Conservation (phyloP, 2,329 filamentous ascomycete species). For the Aaosphaeria pasadenensis region DNA sequence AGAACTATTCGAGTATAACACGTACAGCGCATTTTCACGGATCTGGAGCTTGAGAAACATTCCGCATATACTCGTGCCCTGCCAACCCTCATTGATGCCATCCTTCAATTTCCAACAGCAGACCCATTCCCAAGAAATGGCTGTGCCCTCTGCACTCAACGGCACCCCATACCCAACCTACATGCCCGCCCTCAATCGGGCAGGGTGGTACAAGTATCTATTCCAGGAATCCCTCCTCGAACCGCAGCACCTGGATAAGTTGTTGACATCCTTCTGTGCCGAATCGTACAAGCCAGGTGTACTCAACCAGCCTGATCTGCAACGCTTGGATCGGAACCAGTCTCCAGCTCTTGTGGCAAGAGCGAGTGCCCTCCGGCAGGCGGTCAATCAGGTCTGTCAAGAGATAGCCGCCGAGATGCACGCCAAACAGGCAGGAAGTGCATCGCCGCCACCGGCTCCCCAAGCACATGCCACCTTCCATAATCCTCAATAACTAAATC, state of each 20-base stretch:
- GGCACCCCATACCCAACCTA: slow-evolving; percentile 16
- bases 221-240: slow-evolving; percentile 29
- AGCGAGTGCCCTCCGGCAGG: slow-evolving; percentile 20
- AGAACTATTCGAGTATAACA: slow-evolving; percentile 28
- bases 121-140: slow-evolving; percentile 20
- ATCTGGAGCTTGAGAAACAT: slow-evolving; percentile 33
- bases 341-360: slow-evolving; percentile 19
- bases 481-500: too few relatives aligned
- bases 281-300: slow-evolving; percentile 30
- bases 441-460: too few relatives aligned
- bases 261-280: slow-evolving; percentile 22
- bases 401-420: slow-evolving; percentile 25
- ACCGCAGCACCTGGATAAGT: slow-evolving; percentile 23
- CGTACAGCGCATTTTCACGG: slow-evolving; percentile 26
- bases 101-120: slow-evolving; percentile 27
- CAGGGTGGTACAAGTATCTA: slow-evolving; percentile 36
- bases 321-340: slow-evolving; percentile 24
- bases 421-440: slow-evolving; percentile 4
- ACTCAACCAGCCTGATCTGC: slow-evolving; percentile 29
- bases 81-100: slow-evolving; percentile 20
- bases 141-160: slow-evolving; percentile 11
- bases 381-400: slow-evolving; percentile 25
- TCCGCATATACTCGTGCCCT: slow-evolving; percentile 34
- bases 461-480: too few relatives aligned
- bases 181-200: slow-evolving; percentile 33